A percentile compares a stretch with the other conserved stretches of the same genome.
phyloP scores from a whole-genome alignment of 805 yeast genomes.

The Candida montana region DNA sequence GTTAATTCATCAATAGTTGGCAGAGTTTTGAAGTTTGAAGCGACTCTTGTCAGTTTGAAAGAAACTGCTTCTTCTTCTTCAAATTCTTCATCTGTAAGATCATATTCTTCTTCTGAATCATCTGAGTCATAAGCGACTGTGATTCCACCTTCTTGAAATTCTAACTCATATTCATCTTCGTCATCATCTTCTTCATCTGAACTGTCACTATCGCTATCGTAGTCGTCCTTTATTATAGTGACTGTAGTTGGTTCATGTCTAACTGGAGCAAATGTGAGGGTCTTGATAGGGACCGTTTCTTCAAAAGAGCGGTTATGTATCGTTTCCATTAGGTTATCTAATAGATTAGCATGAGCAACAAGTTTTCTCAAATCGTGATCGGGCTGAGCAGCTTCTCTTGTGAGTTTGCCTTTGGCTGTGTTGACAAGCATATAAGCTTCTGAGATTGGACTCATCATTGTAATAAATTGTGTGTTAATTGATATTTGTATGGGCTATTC shows the following conservation, averaged over 20 bases:
- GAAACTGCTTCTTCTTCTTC: conserved; percentile 9
- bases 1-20: conserved; percentile 21
- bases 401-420: conserved; percentile 22
- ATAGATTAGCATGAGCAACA: conserved; percentile 25
- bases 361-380: conserved; percentile 22
- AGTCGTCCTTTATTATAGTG: conserved; percentile 10
- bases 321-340: conserved; percentile 22
- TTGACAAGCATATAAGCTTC: conserved; percentile 23
- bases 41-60: conserved; percentile 1
- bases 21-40: conserved; percentile 17
- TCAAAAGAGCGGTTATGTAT: conserved; percentile 16
- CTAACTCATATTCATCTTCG: conserved; percentile 8
- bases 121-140: conserved; percentile 9
- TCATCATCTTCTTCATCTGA: conserved; percentile 18
- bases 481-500: neutral
- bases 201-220: conserved; percentile 11
- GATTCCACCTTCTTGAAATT: neutral
- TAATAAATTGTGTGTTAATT: neutral
- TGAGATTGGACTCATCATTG: conserved; percentile 16
- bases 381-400: conserved; percentile 20
- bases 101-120: conserved; percentile 9
- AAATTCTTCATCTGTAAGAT: conserved; percentile 5
- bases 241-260: conserved; percentile 12
- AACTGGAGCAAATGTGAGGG: conserved; percentile 8
- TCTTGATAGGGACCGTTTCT: conserved; percentile 3